Evolutionary conservation across 176 grass and related monocot genomes (phyloP).

Genomic region (Bothriochloa decipiens): DNA sequence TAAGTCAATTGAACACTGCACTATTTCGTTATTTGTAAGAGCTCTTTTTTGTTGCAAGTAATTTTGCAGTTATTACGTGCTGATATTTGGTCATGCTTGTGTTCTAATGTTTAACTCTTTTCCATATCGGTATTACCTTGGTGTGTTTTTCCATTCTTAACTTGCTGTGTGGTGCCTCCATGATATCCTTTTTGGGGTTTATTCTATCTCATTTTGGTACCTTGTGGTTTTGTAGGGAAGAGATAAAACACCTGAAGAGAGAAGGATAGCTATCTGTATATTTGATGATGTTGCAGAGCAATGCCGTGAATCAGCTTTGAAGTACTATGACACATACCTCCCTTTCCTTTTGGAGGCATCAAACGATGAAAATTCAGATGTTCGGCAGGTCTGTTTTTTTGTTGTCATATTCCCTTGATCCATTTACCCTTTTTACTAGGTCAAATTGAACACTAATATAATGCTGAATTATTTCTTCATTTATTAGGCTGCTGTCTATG

Average conservation of each 20-base stretch:
- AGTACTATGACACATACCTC: slow-evolving; percentile 98
- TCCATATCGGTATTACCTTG: background rate
- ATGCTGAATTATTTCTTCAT: background rate
- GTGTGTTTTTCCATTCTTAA: slow-evolving; percentile 13
- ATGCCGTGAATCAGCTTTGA: slow-evolving; percentile 82
- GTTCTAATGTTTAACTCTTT: background rate
- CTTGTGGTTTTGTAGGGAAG: slow-evolving; percentile 68
- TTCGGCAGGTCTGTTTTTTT: slow-evolving; percentile 72
- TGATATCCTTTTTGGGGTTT: background rate
- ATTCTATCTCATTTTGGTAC: background rate
- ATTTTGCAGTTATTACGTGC: background rate
- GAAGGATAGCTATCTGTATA: slow-evolving; percentile 98
- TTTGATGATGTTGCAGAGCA: slow-evolving; percentile 99
- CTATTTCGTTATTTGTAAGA: slow-evolving; percentile 3
- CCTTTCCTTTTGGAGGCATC: slow-evolving; percentile 94
- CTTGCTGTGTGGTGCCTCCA: background rate
- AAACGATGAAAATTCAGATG: slow-evolving; percentile 92
- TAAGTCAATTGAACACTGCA: slow-evolving; percentile 47
- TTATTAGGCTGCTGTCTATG: slow-evolving; percentile 98
- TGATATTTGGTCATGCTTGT: background rate
- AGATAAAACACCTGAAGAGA: slow-evolving; percentile 97
- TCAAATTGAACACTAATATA: background rate
- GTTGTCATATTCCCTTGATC: slow-evolving; percentile 25
- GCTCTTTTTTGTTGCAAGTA: background rate
- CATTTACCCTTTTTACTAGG: slow-evolving; percentile 11